phyloP scores from a whole-genome alignment of 345 rosid species.

The Dovyalis caffra region DNA sequence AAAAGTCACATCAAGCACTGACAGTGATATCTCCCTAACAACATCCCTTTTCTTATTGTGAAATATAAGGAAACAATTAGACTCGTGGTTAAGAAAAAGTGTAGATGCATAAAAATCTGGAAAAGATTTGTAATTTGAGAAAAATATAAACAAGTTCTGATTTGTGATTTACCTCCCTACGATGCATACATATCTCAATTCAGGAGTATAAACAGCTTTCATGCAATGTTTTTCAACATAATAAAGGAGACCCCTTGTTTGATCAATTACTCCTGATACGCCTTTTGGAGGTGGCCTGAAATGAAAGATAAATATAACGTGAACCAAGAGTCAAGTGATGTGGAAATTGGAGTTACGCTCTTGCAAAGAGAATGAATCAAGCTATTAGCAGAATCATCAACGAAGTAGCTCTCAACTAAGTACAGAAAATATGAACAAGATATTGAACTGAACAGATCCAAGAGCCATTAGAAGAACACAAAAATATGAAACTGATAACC shows the following conservation, averaged over 20 bases:
- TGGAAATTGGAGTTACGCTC: neutral
- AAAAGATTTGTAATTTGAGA: neutral
- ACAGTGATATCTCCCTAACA: too few relatives aligned
- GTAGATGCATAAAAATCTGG: neutral
- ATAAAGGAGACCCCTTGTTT: slow-evolving; percentile 87
- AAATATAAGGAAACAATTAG: too few relatives aligned
- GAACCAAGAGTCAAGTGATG: neutral
- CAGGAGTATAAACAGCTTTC: slow-evolving; percentile 71
- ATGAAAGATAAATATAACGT: neutral
- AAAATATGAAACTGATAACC: slow-evolving; percentile 35
- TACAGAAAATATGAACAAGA: neutral
- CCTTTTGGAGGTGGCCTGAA: slow-evolving; percentile 92
- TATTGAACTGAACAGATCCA: neutral
- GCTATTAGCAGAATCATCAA: neutral
- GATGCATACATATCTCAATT: slow-evolving; percentile 79
- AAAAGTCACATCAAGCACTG: too few relatives aligned
- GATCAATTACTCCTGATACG: slow-evolving; percentile 72
- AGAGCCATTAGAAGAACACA: slow-evolving; percentile 1
- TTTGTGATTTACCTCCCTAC: slow-evolving; percentile 69
- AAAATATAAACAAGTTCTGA: neutral
- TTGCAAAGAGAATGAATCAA: neutral
- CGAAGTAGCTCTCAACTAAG: neutral
- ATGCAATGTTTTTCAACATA: slow-evolving; percentile 67
- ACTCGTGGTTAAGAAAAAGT: neutral
- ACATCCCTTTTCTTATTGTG: too few relatives aligned